A percentile compares a stretch with the other conserved stretches of the same genome.
These are phyloP conservation scores for Metschnikowia henanensis DNA, from an alignment of 805 yeast species.

Conservation along the genomic window DNA sequence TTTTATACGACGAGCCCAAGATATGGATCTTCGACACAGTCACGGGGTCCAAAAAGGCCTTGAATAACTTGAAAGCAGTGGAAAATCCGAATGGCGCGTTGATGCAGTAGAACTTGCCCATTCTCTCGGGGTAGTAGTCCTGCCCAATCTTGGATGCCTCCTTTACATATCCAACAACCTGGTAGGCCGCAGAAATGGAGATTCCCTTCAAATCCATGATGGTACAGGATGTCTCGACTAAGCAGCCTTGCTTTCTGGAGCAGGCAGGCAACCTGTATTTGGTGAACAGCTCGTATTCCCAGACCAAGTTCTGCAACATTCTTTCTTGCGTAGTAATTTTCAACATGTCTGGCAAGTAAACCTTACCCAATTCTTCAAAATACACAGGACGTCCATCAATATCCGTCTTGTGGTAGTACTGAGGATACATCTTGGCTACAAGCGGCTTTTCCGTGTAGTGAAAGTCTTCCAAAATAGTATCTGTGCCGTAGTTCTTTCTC, in stretches of 20 bases:
- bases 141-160: conserved; percentile 96
- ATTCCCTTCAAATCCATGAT: conserved; percentile 94
- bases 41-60: conserved; percentile 95
- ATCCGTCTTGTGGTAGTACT: conserved; percentile 96
- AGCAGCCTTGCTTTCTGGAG: conserved; percentile 72
- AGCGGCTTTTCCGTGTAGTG: conserved; percentile 89
- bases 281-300: conserved; percentile 96
- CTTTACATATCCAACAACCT: conserved; percentile 82
- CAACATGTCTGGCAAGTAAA: conserved; percentile 87
- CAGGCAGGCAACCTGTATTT: conserved; percentile 89
- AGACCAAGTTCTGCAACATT: conserved; percentile 91
- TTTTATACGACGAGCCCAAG: conserved; percentile 73
- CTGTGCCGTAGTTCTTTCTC: conserved; percentile 85
- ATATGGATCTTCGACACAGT: conserved; percentile 94
- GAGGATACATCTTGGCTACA: conserved; percentile 91
- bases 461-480: conserved; percentile 84
- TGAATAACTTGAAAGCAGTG: conserved; percentile 87
- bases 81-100: conserved; percentile 98
- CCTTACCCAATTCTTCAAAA: conserved; percentile 90
- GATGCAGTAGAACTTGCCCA: conserved; percentile 96
- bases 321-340: conserved; percentile 93
- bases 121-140: conserved; percentile 97
- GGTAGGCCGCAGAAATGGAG: conserved; percentile 78
- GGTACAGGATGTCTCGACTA: conserved; percentile 96
- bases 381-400: conserved; percentile 96